These are phyloP conservation scores for Corinectria fuckeliana DNA, from an alignment of 2,329 filamentous ascomycete genomes.

Conservation along the genomic window DNA sequence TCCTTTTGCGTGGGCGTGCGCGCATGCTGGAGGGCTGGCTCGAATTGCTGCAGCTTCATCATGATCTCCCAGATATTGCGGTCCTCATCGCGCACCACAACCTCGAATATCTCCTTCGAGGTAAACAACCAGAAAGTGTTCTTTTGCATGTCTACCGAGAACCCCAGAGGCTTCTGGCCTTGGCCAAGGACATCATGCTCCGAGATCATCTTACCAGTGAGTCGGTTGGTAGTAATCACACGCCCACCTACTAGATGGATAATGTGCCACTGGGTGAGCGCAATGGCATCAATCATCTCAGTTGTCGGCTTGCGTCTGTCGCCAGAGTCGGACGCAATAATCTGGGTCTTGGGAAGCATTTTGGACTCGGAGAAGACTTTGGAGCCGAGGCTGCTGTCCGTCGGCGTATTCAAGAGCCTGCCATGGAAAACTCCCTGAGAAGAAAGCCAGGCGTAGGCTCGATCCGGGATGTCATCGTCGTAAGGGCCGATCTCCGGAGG, in stretches of 20 bases:
- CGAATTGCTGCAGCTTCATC: slow-evolving; percentile 85
- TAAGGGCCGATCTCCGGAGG: slow-evolving; percentile 59
- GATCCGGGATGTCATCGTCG: slow-evolving; percentile 69
- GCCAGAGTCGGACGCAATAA: slow-evolving; percentile 71
- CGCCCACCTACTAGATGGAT: slow-evolving; percentile 82
- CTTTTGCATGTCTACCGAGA: slow-evolving; percentile 90
- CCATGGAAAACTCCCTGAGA: slow-evolving; percentile 88
- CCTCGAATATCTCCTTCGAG: slow-evolving; percentile 87
- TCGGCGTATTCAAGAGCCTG: slow-evolving; percentile 69
- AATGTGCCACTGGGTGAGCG: slow-evolving; percentile 93
- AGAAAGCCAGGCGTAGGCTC: slow-evolving; percentile 89
- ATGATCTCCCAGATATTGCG: slow-evolving; percentile 95
- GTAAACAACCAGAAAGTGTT: slow-evolving; percentile 99
- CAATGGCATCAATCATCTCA: slow-evolving; percentile 79
- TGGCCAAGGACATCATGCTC: slow-evolving; percentile 85
- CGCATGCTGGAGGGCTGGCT: slow-evolving; percentile 85
- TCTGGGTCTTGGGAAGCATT: slow-evolving; percentile 74
- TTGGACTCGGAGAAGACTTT: slow-evolving; percentile 82
- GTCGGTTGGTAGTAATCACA: slow-evolving; percentile 83
- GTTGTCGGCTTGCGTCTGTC: slow-evolving; percentile 70
- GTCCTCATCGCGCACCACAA: slow-evolving; percentile 88
- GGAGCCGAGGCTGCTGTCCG: slow-evolving; percentile 68
- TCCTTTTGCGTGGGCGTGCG: slow-evolving; percentile 83
- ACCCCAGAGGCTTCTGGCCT: slow-evolving; percentile 79
- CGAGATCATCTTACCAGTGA: slow-evolving; percentile 85